phyloP scores from a whole-genome alignment of 352 stramenopile species.

The Phytophthora syringae region DNA sequence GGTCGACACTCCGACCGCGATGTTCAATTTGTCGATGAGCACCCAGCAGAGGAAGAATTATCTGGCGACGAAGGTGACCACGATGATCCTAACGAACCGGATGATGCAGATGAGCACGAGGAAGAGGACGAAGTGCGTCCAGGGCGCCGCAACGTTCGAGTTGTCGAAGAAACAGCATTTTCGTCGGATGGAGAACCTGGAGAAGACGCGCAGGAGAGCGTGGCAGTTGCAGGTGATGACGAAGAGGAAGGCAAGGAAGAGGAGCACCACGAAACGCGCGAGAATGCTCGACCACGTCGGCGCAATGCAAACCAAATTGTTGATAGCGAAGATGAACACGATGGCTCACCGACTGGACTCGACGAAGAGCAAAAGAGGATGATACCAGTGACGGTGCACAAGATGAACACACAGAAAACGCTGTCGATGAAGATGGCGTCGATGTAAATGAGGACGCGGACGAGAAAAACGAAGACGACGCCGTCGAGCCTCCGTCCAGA shows the following conservation, averaged over 20 bases:
- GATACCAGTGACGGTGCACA: conserved; percentile 10
- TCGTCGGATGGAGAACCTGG: conserved; percentile 30
- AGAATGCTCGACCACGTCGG: conserved; percentile 25
- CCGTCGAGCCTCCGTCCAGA: not conserved
- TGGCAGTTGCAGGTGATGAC: conserved; percentile 2
- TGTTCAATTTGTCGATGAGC: conserved; percentile 32
- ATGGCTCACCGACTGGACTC: conserved; percentile 4
- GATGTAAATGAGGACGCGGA: conserved; percentile 24
- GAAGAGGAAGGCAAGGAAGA: conserved; percentile 20
- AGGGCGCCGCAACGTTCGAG: conserved; percentile 25
- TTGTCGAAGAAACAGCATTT: conserved; percentile 29
- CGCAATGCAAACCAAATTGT: conserved; percentile 46
- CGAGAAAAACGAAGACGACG: conserved; percentile 27
- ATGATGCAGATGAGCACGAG: conserved; percentile 23
- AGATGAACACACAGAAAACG: conserved; percentile 20
- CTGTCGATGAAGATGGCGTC: conserved; percentile 14
- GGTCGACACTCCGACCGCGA: conserved; percentile 22
- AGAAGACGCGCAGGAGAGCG: conserved; percentile 1
- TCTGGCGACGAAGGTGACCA: conserved; percentile 23
- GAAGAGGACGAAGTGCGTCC: conserved; percentile 26
- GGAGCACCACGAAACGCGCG: conserved; percentile 4
- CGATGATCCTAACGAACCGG: not conserved
- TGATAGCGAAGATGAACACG: conserved; percentile 43
- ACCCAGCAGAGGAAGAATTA: conserved; percentile 24
- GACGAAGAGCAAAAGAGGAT: conserved; percentile 26